Evolutionary conservation across 148 eudicot genomes (phyloP).

Genomic region (Cornus kousa): DNA sequence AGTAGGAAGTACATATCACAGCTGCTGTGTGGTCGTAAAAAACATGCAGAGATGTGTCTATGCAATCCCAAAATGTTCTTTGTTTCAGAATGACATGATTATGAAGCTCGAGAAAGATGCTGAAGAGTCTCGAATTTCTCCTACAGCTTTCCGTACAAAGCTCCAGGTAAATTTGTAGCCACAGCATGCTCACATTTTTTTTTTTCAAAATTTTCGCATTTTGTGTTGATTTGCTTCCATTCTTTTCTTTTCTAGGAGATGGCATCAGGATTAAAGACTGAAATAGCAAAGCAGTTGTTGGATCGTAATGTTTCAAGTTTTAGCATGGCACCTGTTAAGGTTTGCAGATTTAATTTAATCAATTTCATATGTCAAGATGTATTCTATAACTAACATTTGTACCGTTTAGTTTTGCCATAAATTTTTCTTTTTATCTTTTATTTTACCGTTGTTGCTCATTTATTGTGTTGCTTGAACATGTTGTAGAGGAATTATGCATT

Average conservation of each 20-base stretch:
- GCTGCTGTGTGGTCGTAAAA: conserved; percentile 88
- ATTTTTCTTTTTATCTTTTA: background rate
- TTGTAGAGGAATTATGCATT: conserved; percentile 89
- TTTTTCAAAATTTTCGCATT: background rate
- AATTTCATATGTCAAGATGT: background rate
- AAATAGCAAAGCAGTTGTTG: conserved; percentile 53
- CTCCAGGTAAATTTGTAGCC: conserved; percentile 57
- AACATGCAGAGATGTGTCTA: conserved; percentile 95
- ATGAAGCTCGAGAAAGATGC: conserved; percentile 62
- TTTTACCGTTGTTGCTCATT: background rate
- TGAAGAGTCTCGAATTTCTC: conserved; percentile 52
- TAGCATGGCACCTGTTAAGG: conserved; percentile 96
- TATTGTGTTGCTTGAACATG: conserved; percentile 7
- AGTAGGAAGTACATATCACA: conserved; percentile 66
- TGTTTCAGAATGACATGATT: conserved; percentile 53
- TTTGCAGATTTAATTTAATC: conserved; percentile 28
- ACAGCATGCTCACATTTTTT: background rate
- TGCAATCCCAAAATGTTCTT: conserved; percentile 64
- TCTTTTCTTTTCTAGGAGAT: conserved; percentile 47
- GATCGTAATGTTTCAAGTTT: conserved; percentile 76
- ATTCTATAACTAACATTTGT: background rate
- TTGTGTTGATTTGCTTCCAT: conserved; percentile 18
- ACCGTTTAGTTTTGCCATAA: no score
- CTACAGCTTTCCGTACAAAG: conserved; percentile 43
- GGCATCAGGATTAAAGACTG: conserved; percentile 75